Evolutionary conservation across 148 eudicot genomes (phyloP).

Genomic region (Rhododendron ovatum): DNA sequence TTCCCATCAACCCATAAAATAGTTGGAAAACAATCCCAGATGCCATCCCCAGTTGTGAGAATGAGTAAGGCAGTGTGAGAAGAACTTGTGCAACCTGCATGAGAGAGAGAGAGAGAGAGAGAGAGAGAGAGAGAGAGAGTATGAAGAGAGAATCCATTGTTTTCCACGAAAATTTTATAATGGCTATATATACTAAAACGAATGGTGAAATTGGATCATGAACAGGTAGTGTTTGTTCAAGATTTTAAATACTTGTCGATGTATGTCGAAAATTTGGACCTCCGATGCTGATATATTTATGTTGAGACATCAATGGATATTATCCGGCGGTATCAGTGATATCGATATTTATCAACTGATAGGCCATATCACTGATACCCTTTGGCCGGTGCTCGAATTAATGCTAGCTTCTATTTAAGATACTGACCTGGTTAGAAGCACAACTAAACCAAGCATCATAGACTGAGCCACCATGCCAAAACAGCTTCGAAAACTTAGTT

Average conservation of each 20-base stretch:
- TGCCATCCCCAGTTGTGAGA: slow-evolving; percentile 62
- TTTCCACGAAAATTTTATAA: not conserved
- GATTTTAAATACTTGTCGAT: not conserved
- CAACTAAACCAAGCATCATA: slow-evolving; percentile 90
- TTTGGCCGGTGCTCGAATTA: not conserved
- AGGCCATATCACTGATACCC: not conserved
- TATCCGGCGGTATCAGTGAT: no score
- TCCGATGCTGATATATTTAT: no score
- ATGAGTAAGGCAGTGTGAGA: slow-evolving; percentile 54
- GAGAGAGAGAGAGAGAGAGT: not conserved
- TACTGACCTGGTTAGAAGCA: slow-evolving; percentile 59
- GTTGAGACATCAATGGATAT: not conserved
- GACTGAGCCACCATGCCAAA: slow-evolving; percentile 93
- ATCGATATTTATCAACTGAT: no score
- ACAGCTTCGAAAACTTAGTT: slow-evolving; percentile 46
- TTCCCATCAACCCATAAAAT: slow-evolving; percentile 62
- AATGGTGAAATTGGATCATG: not conserved
- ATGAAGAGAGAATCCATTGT: not conserved
- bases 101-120: not conserved
- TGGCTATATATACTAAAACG: no score
- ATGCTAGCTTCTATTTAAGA: not conserved
- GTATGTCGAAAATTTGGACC: not conserved
- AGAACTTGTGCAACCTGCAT: slow-evolving; percentile 55
- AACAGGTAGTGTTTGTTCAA: not conserved
- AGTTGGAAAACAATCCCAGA: slow-evolving; percentile 60